Conservation (phyloP, 2,329 filamentous ascomycete genomes). For the Cordyceps militaris region DNA sequence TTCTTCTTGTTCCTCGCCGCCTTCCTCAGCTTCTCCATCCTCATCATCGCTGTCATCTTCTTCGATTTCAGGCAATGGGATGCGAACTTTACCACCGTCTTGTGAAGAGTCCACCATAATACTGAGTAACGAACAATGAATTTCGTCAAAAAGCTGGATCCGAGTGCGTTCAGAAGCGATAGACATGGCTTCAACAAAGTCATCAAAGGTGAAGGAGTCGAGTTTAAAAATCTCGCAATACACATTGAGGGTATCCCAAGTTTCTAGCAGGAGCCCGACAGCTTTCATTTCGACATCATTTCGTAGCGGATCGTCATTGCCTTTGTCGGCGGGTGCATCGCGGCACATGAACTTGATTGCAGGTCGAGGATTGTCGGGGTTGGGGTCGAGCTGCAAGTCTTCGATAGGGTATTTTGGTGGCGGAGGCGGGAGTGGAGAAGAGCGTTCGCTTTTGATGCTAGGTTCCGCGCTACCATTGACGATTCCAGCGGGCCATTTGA, state of each 20-base stretch:
- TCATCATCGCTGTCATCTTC: constrained; percentile 63
- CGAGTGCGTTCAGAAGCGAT: constrained; percentile 66
- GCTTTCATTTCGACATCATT: constrained; percentile 70
- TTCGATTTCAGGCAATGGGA: constrained; percentile 68
- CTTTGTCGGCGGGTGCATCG: constrained; percentile 48
- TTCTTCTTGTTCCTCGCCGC: constrained; percentile 50
- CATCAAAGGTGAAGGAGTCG: constrained; percentile 96
- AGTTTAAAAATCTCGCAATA: constrained; percentile 91
- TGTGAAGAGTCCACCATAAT: constrained; percentile 69
- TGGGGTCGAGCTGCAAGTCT: constrained; percentile 73
- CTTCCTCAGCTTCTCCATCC: constrained; percentile 48
- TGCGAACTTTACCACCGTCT: constrained; percentile 71
- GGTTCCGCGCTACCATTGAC: constrained; percentile 27
- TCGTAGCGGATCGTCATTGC: constrained; percentile 24
- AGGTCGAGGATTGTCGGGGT: constrained; percentile 61
- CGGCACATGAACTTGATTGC: constrained; percentile 69
- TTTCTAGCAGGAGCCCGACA: constrained; percentile 78
- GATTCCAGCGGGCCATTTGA: constrained; percentile 43
- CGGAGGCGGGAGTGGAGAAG: constrained; percentile 46
- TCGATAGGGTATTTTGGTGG: constrained; percentile 93
- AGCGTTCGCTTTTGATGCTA: constrained; percentile 27
- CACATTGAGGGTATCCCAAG: constrained; percentile 97
- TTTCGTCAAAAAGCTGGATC: constrained; percentile 81
- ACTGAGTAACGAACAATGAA: constrained; percentile 87
- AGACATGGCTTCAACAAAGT: constrained; percentile 82